Percentiles rank a stretch among this genome's conserved stretches.
Conservation (phyloP, 495 filamentous ascomycete species). For the Penicillium turbatum region DNA sequence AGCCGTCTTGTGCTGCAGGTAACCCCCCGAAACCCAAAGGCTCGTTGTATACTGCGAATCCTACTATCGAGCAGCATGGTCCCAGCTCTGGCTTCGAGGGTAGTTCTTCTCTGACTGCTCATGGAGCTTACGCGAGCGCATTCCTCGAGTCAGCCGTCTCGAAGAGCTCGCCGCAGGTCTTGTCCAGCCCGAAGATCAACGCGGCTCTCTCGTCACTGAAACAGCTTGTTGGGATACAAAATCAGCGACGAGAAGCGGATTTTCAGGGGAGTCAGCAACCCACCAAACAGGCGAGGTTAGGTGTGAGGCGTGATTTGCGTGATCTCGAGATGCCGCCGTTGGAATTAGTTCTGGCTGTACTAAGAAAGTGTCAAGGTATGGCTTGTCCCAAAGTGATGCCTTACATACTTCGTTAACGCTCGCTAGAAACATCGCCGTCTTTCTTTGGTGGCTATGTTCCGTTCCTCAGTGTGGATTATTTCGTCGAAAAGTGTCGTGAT, state of each 20-base stretch:
- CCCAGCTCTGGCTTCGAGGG: conserved; percentile 53
- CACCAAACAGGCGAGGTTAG: conserved; percentile 39
- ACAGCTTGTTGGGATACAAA: conserved; percentile 52
- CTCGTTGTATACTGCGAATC: conserved; percentile 20
- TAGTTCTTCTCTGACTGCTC: conserved; percentile 55
- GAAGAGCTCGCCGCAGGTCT: conserved; percentile 42
- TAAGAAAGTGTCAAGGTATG: conserved; percentile 49
- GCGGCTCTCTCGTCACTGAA: conserved; percentile 54
- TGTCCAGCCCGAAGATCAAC: conserved; percentile 48
- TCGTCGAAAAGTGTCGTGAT: conserved; percentile 54
- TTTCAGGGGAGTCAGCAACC: conserved; percentile 41
- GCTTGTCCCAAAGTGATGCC: not conserved
- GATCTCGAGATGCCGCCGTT: conserved; percentile 55
- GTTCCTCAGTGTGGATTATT: conserved; percentile 47
- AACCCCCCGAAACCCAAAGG: conserved; percentile 18
- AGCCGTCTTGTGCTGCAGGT: conserved; percentile 3
- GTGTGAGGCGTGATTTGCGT: conserved; percentile 32
- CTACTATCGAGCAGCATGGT: conserved; percentile 37
- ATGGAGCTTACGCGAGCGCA: conserved; percentile 60
- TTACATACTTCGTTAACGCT: not conserved
- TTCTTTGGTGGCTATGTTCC: conserved; percentile 32
- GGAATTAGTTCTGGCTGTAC: conserved; percentile 43
- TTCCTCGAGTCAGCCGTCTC: conserved; percentile 59
- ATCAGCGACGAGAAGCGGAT: conserved; percentile 29
- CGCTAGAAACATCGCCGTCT: conserved; percentile 21